Percentiles rank a stretch among this genome's conserved stretches.
phyloP scores from a whole-genome alignment of 768 basidiomycete genomes.

The Suillus hirtellus region DNA sequence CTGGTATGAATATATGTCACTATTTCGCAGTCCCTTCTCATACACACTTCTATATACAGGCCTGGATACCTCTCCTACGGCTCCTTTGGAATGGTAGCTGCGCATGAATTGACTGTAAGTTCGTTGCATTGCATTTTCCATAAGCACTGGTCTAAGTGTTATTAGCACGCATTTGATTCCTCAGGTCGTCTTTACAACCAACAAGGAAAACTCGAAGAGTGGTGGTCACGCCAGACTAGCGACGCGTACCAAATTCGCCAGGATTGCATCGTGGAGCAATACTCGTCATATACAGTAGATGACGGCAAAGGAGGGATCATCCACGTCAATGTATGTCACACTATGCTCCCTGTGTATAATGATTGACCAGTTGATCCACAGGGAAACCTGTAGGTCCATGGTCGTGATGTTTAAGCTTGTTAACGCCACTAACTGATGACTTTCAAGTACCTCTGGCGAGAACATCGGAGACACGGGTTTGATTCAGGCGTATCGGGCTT shows the following conservation, averaged over 20 bases:
- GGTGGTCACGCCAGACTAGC: slow-evolving; percentile 92
- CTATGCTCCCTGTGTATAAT: slow-evolving; percentile 4
- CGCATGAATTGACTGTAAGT: slow-evolving; percentile 87
- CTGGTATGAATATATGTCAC: slow-evolving; percentile 50
- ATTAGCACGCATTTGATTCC: slow-evolving; percentile 87
- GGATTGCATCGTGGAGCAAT: slow-evolving; percentile 90
- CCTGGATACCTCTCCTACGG: slow-evolving; percentile 90
- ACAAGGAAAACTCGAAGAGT: slow-evolving; percentile 81
- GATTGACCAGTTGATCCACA: slow-evolving; percentile 25
- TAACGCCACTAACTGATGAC: slow-evolving; percentile 15
- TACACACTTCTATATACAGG: slow-evolving; percentile 41
- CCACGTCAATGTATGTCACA: slow-evolving; percentile 72
- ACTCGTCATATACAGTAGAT: slow-evolving; percentile 82
- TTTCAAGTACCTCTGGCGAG: slow-evolving; percentile 79
- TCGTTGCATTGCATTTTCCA: background rate
- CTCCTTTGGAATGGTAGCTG: slow-evolving; percentile 88
- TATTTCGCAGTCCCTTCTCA: background rate
- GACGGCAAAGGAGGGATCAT: slow-evolving; percentile 84
- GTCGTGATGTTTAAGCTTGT: background rate
- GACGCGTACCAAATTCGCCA: slow-evolving; percentile 80
- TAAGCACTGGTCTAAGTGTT: background rate
- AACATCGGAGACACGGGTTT: slow-evolving; percentile 87
- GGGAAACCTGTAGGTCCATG: slow-evolving; percentile 68
- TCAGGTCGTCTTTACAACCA: slow-evolving; percentile 90
- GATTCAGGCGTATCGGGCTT: slow-evolving; percentile 87